These are phyloP conservation scores for Ascochyta lentis DNA, from an alignment of 2,329 filamentous ascomycete genomes.

Conservation along the genomic window DNA sequence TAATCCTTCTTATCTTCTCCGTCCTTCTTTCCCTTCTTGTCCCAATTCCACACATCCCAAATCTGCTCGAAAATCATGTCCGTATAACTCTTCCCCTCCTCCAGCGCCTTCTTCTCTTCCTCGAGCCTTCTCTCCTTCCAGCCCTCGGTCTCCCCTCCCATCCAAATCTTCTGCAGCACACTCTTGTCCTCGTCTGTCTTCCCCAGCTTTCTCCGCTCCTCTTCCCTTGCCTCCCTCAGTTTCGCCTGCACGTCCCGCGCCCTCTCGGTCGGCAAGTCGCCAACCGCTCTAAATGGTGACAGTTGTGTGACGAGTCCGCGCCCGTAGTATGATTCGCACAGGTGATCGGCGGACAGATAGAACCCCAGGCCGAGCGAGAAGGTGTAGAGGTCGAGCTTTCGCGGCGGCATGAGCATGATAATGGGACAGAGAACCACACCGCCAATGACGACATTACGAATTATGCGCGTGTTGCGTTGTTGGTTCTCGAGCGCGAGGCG, in stretches of 20 bases:
- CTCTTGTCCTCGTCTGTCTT: slow-evolving; percentile 37
- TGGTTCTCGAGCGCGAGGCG: slow-evolving; percentile 43
- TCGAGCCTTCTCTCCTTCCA: slow-evolving; percentile 55
- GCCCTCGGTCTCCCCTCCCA: slow-evolving; percentile 51
- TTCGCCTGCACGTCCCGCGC: slow-evolving; percentile 42
- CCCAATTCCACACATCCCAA: slow-evolving; percentile 57
- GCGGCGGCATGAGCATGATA: slow-evolving; percentile 63
- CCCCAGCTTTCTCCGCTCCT: slow-evolving; percentile 41
- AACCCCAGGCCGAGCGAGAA: slow-evolving; percentile 59
- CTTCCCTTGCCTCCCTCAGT: slow-evolving; percentile 50
- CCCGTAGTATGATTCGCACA: slow-evolving; percentile 52
- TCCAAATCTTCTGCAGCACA: slow-evolving; percentile 46
- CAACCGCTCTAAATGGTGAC: slow-evolving; percentile 17
- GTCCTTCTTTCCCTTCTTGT: slow-evolving; percentile 45
- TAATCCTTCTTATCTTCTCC: slow-evolving; percentile 35
- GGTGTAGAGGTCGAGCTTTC: slow-evolving; percentile 68
- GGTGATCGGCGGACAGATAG: slow-evolving; percentile 58
- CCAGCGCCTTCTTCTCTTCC: slow-evolving; percentile 53
- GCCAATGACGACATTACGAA: slow-evolving; percentile 57
- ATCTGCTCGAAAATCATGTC: slow-evolving; percentile 55
- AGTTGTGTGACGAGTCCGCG: slow-evolving; percentile 47
- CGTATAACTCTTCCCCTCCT: slow-evolving; percentile 50
- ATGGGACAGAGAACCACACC: slow-evolving; percentile 61
- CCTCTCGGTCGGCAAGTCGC: slow-evolving; percentile 46
- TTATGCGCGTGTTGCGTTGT: slow-evolving; percentile 37